Base-by-base conservation (phyloP, 169 alveolate genomes). In the Cryptosporidium meleagridis region DNA sequence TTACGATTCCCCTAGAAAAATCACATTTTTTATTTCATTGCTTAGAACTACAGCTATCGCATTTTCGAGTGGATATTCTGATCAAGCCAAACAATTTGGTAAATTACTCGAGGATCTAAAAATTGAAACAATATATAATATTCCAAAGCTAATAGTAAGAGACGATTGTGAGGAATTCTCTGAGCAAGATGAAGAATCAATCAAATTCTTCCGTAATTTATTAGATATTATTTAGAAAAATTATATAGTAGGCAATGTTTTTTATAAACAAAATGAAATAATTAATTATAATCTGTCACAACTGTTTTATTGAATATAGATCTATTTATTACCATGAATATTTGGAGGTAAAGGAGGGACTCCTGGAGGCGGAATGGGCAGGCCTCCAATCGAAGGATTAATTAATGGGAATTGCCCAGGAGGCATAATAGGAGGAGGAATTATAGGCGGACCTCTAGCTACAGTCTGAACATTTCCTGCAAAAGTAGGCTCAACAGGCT, bases 131-230 rank as follows among this genome's bases (percentile, higher is more conserved):
- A 59, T 65, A 18, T 59, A 80, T 44, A 18, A 23, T 23, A 62
- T 80, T 16, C 89, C 89, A 21, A 59, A 80, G 41, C 75, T 80
- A 35, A 58, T 73, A 35, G 44, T 65, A 8, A 65, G 55, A 39
- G 80, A 62, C 6, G 16, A 44, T 23, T 44, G 80, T 33, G 80
- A 80, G 73, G 89, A 80, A n/a, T 80, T 80, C 41, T 80, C 89
- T 3, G 51, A 62, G 26, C 70, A 80, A 65, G 89, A 80, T 39
- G 89, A 80, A 45, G 69, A 80, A 21, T 53, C 52, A 12, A 44
- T 80, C 35, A 80, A 53, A n/a, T 80, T 80, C 75, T 80, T 80
- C 41, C 72, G 89, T 37, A 44, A 26, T 14, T 29, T 80, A 65
- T 6, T 80, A 44, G 86, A 73, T 31, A 41, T 26, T 21, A 58